Evolutionary conservation across 371 early-diverging fungal genomes (phyloP), one percentile per base, ranked within the genome.

Genomic region (Umbelopsis sp.): DNA sequence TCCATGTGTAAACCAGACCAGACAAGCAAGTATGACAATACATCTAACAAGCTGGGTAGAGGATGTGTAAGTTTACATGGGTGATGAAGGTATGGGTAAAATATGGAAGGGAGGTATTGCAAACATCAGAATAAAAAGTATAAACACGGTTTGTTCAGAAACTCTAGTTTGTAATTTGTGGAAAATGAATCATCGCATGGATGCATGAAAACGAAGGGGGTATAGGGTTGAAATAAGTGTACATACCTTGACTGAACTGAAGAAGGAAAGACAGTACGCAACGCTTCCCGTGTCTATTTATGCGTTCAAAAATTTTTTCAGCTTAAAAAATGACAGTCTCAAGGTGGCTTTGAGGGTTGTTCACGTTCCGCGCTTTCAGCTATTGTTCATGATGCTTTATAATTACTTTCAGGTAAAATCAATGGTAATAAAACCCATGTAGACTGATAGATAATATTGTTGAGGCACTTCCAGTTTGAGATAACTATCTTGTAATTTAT

Each of bases 141-240:
- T 85, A 62, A 78, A 74, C 78, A 80, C 69, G 74, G 75, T 41
- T 45, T 71, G 65, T 62, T 83, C 84, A 83, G 81, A 83, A 83
- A 83, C 84, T 83, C 84, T 83, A 83, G 84, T 83, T 83, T 83
- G 84, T 77, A 57, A 22, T 22, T 57, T 79, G 77, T 78, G 75
- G 52, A 65, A 73, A 76, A 67, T 38, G 71, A 69, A 70, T 66
- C 83, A 82, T 82, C 83, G 68, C 74, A 72, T 81, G 77, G 73
- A 45, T 62, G 63, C 57, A 46, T 4, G 14, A 14, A 14, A n/a
- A n/a, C 14, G 48, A n/a, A 14, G 4, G 52, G 24, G 57, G 12
- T 52, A 11, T 12, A 22, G 7, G 63, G 18, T 64, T 4, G 38
- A 10, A 38, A 72, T 48, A 44, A 65, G 24, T 24, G 20, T 38